Evolutionary conservation across 2,329 filamentous ascomycete species (phyloP).

Genomic region (Xylaria arbuscula): DNA sequence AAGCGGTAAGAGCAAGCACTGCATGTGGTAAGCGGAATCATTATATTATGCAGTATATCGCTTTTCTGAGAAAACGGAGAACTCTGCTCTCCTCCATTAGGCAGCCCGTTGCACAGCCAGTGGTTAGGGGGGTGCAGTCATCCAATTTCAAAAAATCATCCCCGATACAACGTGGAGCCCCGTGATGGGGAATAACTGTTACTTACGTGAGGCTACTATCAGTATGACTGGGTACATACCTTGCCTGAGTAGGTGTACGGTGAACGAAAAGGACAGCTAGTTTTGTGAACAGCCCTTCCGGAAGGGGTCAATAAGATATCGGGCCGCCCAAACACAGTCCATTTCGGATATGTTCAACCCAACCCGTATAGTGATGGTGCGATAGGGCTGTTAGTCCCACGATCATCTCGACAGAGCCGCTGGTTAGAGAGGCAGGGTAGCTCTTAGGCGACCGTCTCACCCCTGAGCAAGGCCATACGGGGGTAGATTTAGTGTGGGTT

Average conservation of each 20-base stretch:
- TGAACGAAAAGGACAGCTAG: slow-evolving; percentile 14
- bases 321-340: slow-evolving; percentile 1
- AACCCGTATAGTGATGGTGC: slow-evolving; percentile 6
- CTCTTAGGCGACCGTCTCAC: slow-evolving; percentile 9
- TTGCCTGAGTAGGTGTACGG: slow-evolving; percentile 15
- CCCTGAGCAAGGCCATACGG: slow-evolving; percentile 4
- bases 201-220: background rate
- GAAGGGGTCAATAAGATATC: background rate
- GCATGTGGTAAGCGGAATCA: slow-evolving; percentile 16
- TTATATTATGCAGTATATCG: slow-evolving; percentile 22
- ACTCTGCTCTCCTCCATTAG: slow-evolving; percentile 9
- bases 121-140: slow-evolving; percentile 25
- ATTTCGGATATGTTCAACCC: background rate
- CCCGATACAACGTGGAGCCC: slow-evolving; percentile 7
- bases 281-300: background rate
- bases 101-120: background rate
- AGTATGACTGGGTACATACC: background rate
- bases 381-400: slow-evolving; percentile 24
- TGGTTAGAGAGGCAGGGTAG: slow-evolving; percentile 4
- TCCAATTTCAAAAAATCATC: slow-evolving; percentile 9
- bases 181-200: background rate
- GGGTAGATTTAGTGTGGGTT: slow-evolving; percentile 29
- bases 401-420: background rate
- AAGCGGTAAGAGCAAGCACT: background rate
- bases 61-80: slow-evolving; percentile 16